Conservation (phyloP, 2,329 filamentous ascomycete genomes). For the Cercospora brassicicola region DNA sequence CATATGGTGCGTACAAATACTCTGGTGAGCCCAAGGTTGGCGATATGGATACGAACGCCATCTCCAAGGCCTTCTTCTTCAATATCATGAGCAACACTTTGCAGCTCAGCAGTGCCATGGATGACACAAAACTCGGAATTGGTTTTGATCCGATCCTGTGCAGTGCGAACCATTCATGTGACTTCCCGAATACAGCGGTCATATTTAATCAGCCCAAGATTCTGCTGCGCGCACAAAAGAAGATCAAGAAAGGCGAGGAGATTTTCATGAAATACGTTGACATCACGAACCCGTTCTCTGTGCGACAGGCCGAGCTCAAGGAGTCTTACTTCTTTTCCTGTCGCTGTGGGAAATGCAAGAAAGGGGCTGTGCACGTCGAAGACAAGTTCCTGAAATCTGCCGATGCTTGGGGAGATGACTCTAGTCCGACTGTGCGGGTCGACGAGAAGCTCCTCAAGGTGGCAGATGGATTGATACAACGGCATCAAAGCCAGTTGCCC, state of each 20-base stretch:
- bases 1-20: conserved; percentile 57
- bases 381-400: conserved; percentile 43
- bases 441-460: conserved; percentile 25
- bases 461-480: conserved; percentile 26
- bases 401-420: conserved; percentile 7
- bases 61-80: conserved; percentile 15
- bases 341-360: conserved; percentile 54
- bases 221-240: conserved; percentile 53
- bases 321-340: conserved; percentile 62
- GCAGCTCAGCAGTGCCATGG: conserved; percentile 56
- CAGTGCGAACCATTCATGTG: conserved; percentile 63
- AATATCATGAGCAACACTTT: conserved; percentile 60
- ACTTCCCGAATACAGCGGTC: conserved; percentile 57
- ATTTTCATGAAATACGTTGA: conserved; percentile 65
- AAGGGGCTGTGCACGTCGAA: conserved; percentile 41
- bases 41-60: conserved; percentile 26
- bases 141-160: conserved; percentile 57
- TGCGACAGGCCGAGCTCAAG: conserved; percentile 55
- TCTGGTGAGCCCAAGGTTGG: conserved; percentile 40
- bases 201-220: conserved; percentile 57
- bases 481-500: conserved; percentile 26
- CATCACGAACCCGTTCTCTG: conserved; percentile 51
- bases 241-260: conserved; percentile 58
- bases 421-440: conserved; percentile 33
- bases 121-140: conserved; percentile 59